phyloP scores from a whole-genome alignment of 108 stramenopile species.

The Heterococcus sp. region DNA sequence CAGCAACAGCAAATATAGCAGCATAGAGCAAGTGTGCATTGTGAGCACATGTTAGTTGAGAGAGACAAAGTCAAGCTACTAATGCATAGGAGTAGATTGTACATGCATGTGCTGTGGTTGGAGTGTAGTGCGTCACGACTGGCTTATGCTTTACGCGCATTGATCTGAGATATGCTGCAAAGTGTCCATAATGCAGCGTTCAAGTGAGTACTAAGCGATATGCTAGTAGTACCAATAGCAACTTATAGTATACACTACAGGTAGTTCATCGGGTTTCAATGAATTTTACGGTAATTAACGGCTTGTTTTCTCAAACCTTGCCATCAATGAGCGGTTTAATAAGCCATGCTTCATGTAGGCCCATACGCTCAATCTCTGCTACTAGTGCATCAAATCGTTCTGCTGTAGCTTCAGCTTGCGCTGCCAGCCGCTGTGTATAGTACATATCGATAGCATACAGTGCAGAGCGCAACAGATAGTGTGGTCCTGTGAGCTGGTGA shows the following conservation, averaged over 20 bases:
- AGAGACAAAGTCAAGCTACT: not conserved
- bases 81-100: not conserved
- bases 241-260: not conserved
- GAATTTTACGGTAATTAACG: not conserved
- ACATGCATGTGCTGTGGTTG: too few species aligned
- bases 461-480: too few species aligned
- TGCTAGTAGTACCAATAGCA: not conserved
- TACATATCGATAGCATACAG: not conserved
- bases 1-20: not conserved
- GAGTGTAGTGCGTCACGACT: too few species aligned
- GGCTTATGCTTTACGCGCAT: not conserved
- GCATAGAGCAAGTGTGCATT: not conserved
- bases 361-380: not conserved
- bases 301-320: not conserved
- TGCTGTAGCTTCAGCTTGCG: not conserved
- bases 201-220: not conserved
- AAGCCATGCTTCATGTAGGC: not conserved
- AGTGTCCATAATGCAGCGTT: not conserved
- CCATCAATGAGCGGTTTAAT: not conserved
- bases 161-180: not conserved
- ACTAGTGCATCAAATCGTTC: not conserved
- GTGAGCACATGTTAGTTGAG: not conserved
- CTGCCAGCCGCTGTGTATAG: not conserved
- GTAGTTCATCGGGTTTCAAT: not conserved
- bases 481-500: too few species aligned